Conservation (phyloP, 1,284 basidiomycete species). For the Leccinum pachyderme region DNA sequence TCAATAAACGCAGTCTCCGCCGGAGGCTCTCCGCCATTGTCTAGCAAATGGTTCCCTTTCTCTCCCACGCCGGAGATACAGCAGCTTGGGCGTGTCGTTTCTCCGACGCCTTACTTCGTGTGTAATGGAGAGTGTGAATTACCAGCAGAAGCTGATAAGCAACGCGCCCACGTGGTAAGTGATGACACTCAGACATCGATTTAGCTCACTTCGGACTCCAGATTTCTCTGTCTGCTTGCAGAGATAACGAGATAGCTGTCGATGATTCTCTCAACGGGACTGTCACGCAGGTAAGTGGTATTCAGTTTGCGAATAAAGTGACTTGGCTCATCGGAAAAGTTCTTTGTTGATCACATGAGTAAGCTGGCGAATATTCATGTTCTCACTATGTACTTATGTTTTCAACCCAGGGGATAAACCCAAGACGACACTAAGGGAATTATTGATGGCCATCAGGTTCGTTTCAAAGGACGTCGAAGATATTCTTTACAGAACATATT, state of each 20-base stretch:
- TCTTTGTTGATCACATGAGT: conserved; percentile 31
- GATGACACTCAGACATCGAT: neutral
- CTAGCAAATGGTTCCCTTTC: conserved; percentile 16
- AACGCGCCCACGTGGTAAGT: conserved; percentile 27
- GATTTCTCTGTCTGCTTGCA: conserved; percentile 31
- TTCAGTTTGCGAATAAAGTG: neutral
- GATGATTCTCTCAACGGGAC: conserved; percentile 18
- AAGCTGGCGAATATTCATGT: conserved; percentile 1
- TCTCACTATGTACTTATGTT: neutral
- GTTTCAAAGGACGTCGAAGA: neutral
- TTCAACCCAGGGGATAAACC: conserved; percentile 18
- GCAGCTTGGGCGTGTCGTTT: conserved; percentile 13
- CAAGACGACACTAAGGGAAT: conserved; percentile 22
- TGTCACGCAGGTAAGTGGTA: conserved; percentile 19
- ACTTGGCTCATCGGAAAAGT: conserved; percentile 18
- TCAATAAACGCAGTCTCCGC: conserved; percentile 18
- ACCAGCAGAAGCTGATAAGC: conserved; percentile 1
- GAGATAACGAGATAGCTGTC: conserved; percentile 24
- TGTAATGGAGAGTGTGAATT: conserved; percentile 23
- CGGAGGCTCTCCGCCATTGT: conserved; percentile 17
- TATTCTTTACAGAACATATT: neutral
- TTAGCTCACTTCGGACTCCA: conserved; percentile 1
- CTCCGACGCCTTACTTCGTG: conserved; percentile 14
- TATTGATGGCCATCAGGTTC: conserved; percentile 25
- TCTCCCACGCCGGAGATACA: conserved; percentile 9